A percentile compares a stretch with the other conserved stretches of the same genome.
phyloP scores from a whole-genome alignment of 768 basidiomycete genomes.

The Leccinellum luteum region DNA sequence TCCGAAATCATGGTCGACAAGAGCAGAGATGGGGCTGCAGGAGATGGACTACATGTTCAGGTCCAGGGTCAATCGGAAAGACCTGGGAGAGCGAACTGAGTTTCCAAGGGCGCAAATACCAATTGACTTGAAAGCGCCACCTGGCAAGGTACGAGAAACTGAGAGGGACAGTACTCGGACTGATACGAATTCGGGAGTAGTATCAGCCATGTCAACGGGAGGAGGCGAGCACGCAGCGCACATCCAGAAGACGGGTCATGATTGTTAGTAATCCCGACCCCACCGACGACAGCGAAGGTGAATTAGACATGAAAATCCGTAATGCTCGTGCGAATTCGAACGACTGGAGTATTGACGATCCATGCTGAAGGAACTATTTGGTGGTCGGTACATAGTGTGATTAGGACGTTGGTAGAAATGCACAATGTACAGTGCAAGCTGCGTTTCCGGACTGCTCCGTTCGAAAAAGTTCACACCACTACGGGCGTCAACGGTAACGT shows the following conservation, averaged over 20 bases:
- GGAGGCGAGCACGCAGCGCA: conserved; percentile 16
- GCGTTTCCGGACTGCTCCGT: conserved; percentile 28
- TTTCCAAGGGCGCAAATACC: conserved; percentile 3
- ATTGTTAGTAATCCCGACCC: conserved; percentile 30
- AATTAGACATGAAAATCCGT: conserved; percentile 15
- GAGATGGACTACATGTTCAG: conserved; percentile 26
- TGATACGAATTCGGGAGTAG: conserved; percentile 10
- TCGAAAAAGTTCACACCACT: conserved; percentile 24
- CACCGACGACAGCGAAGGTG: conserved; percentile 27
- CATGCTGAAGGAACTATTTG: background rate
- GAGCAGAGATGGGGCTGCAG: conserved; percentile 24
- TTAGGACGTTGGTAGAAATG: too few relatives aligned
- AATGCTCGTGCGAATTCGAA: background rate
- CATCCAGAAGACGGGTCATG: conserved; percentile 27
- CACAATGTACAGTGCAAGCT: background rate
- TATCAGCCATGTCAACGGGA: conserved; percentile 14
- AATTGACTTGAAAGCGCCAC: conserved; percentile 10
- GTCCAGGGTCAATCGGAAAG: conserved; percentile 15
- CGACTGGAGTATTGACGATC: background rate
- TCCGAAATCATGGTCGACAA: conserved; percentile 26
- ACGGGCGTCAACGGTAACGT: conserved; percentile 18
- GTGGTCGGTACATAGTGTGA: background rate
- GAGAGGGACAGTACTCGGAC: background rate
- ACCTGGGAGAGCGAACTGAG: conserved; percentile 5
- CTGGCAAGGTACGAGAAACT: conserved; percentile 18